These are phyloP conservation scores for Eucalyptus cloeziana DNA, from an alignment of 345 rosid species.

Conservation along the genomic window DNA sequence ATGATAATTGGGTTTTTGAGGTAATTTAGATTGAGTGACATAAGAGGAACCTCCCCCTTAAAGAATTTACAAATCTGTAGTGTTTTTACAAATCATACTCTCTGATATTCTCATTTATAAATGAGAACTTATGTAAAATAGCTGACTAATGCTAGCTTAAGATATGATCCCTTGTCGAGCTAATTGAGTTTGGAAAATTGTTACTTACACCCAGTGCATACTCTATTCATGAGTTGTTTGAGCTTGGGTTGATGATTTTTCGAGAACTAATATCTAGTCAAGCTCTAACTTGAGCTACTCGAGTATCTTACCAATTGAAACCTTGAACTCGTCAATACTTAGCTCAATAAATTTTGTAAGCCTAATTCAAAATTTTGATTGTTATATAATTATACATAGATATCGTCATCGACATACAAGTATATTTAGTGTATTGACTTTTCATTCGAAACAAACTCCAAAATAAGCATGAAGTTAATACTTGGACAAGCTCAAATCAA, in stretches of 20 bases:
- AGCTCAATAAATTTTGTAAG: no score
- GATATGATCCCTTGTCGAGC: background rate
- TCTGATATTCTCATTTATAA: no score
- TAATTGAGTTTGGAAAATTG: background rate
- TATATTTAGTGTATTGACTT: accelerated
- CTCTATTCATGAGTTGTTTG: background rate
- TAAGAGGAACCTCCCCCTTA: no score
- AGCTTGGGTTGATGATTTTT: background rate
- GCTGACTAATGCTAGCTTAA: accelerated
- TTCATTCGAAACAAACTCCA: accelerated
- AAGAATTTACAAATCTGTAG: background rate
- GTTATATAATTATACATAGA: no score
- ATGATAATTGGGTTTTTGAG: no score
- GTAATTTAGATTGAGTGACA: no score
- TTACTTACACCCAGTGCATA: background rate
- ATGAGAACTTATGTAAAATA: background rate
- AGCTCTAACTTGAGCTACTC: background rate
- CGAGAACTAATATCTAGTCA: background rate
- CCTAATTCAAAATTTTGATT: no score
- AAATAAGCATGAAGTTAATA: no score
- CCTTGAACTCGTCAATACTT: no score
- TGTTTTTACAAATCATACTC: background rate
- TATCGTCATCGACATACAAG: accelerated
- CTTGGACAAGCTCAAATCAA: accelerated
- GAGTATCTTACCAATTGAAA: no score